Percentiles rank a stretch among this genome's conserved stretches.
phyloP scores from a whole-genome alignment of 192 early-diverging fungal genomes.

The Geranomyces michiganensis region DNA sequence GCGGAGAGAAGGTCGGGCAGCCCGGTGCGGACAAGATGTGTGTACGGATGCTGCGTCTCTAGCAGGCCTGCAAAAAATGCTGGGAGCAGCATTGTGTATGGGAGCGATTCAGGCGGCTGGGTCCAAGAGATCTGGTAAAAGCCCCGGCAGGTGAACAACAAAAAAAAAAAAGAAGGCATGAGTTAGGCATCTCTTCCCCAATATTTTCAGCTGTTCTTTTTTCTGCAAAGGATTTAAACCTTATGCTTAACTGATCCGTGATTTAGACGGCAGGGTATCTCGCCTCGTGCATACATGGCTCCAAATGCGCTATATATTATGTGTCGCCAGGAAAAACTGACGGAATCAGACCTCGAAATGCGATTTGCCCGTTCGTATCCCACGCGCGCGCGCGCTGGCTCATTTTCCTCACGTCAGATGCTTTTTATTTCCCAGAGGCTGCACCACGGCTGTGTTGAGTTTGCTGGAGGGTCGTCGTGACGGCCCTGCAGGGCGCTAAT shows the following conservation, averaged over 20 bases:
- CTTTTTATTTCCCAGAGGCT: conserved; percentile 35
- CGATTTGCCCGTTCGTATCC: no score
- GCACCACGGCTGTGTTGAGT: conserved; percentile 29
- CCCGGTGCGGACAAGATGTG: conserved; percentile 32
- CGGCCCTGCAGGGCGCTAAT: background rate
- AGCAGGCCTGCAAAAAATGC: conserved; percentile 40
- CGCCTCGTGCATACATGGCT: conserved; percentile 41
- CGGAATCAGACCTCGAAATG: background rate
- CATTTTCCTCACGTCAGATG: conserved; percentile 28
- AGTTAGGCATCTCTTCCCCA: no score
- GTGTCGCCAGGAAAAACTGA: no score
- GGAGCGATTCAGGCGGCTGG: background rate
- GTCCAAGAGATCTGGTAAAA: background rate
- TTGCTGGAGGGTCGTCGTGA: background rate
- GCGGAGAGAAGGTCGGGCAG: conserved; percentile 29
- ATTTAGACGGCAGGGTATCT: conserved; percentile 43
- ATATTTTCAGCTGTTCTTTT: background rate
- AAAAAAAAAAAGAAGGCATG: background rate
- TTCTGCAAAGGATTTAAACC: background rate
- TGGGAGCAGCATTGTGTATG: conserved; percentile 19
- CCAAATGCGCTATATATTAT: conserved; percentile 25
- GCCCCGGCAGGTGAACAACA: background rate
- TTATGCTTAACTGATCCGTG: conserved; percentile 51
- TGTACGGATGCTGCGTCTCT: conserved; percentile 45
- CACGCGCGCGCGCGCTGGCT: background rate